Conservation (phyloP, 1,139 yeast genomes). For the Suhomyces ambrosiae region DNA sequence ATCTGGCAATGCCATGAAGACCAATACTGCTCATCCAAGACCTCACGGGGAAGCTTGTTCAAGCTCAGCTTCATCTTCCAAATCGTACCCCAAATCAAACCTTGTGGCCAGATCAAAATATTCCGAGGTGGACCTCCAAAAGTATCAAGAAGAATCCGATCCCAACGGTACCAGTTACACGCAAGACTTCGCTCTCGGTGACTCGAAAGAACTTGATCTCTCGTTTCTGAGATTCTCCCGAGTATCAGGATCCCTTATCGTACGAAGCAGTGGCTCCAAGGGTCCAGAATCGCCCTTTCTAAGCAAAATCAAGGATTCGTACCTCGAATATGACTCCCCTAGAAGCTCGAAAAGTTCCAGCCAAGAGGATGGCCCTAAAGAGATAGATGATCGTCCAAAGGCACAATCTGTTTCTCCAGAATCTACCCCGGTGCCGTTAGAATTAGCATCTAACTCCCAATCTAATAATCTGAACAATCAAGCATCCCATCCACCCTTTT, state of each 20-base stretch:
- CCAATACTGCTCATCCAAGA: too few relatives aligned
- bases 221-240: constrained; percentile 44
- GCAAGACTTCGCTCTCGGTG: constrained; percentile 26
- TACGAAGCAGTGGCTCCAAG: constrained; percentile 13
- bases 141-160: constrained; percentile 16
- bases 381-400: too few relatives aligned
- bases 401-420: too few relatives aligned
- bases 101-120: constrained; percentile 10
- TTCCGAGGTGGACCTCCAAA: constrained; percentile 16
- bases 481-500: not conserved
- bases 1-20: too few relatives aligned
- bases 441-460: too few relatives aligned
- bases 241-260: constrained; percentile 27
- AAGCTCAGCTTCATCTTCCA: too few relatives aligned
- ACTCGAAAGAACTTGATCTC: constrained; percentile 29
- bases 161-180: constrained; percentile 17
- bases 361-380: too few relatives aligned
- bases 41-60: too few relatives aligned
- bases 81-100: constrained; percentile 13
- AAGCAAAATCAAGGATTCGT: constrained; percentile 25
- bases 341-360: not conserved
- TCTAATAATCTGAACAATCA: too few relatives aligned
- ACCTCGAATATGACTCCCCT: constrained; percentile 14
- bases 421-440: not conserved
- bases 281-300: constrained; percentile 31